Evolutionary conservation across 2,329 filamentous ascomycete species (phyloP).

Genomic region (Nigrospora oryzae): DNA sequence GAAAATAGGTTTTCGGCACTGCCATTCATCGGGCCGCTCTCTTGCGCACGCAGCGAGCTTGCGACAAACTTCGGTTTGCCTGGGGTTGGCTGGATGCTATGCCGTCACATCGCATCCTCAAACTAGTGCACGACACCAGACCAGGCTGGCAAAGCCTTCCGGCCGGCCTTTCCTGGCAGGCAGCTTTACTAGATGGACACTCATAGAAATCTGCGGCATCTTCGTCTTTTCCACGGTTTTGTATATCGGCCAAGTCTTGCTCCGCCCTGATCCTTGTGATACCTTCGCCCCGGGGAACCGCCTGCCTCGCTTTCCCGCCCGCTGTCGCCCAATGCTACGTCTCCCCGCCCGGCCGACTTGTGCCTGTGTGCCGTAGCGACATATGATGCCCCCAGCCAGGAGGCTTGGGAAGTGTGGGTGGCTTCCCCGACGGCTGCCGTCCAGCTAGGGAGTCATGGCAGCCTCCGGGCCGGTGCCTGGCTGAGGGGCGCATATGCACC

Average conservation of each 20-base stretch:
- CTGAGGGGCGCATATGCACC: neutral
- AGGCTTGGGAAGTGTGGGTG: no score
- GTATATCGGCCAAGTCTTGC: slow-evolving; percentile 1
- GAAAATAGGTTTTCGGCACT: slow-evolving; percentile 19
- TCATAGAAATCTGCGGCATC: neutral
- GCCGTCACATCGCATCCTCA: neutral
- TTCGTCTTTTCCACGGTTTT: neutral
- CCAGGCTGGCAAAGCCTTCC: neutral
- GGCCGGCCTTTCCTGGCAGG: neutral
- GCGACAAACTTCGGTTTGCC: neutral
- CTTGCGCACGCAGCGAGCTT: neutral
- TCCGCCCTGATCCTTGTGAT: slow-evolving; percentile 10
- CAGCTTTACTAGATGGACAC: neutral
- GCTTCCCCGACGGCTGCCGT: no score
- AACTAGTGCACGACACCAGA: neutral
- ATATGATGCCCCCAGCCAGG: no score
- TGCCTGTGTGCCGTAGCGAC: no score
- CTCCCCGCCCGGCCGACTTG: neutral
- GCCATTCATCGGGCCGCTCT: neutral
- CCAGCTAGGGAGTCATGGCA: no score
- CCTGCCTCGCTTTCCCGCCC: slow-evolving; percentile 8
- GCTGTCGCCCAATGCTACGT: neutral
- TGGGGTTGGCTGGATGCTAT: neutral
- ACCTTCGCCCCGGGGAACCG: slow-evolving; percentile 10
- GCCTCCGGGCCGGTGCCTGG: neutral